Evolutionary conservation across 371 early-diverging fungal genomes (phyloP).

Genomic region (Rhizomucor pusillus): DNA sequence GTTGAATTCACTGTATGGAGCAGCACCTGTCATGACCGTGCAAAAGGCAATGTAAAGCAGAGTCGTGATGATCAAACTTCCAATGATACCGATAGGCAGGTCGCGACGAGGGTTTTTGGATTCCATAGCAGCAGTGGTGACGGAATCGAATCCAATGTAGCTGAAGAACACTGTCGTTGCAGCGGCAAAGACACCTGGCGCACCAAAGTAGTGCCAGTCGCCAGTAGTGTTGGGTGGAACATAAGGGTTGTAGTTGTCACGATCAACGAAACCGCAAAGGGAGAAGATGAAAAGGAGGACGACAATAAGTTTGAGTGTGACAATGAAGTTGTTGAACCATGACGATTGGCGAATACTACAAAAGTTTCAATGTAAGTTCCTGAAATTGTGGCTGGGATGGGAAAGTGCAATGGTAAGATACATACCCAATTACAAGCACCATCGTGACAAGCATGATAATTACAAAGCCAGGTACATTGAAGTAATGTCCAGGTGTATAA

Average conservation of each 20-base stretch:
- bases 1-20: constrained; percentile 51
- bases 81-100: constrained; percentile 86
- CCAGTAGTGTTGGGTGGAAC: constrained; percentile 61
- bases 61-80: constrained; percentile 74
- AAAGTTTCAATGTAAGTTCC: background rate
- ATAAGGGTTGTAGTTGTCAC: constrained; percentile 75
- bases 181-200: constrained; percentile 70
- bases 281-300: constrained; percentile 81
- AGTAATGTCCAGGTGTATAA: constrained; percentile 49
- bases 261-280: constrained; percentile 60
- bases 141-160: constrained; percentile 88
- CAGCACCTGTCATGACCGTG: constrained; percentile 76
- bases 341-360: constrained; percentile 62
- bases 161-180: constrained; percentile 86
- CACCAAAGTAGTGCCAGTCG: constrained; percentile 62
- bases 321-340: constrained; percentile 70
- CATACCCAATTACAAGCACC: constrained; percentile 62
- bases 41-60: constrained; percentile 73
- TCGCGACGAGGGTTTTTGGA: constrained; percentile 78
- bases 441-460: constrained; percentile 60
- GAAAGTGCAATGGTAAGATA: background rate
- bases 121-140: constrained; percentile 88
- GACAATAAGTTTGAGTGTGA: constrained; percentile 71
- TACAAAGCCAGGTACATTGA: constrained; percentile 75
- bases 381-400: background rate